Base-by-base conservation (phyloP, 768 basidiomycete genomes). In the Chalciporus piperatus region DNA sequence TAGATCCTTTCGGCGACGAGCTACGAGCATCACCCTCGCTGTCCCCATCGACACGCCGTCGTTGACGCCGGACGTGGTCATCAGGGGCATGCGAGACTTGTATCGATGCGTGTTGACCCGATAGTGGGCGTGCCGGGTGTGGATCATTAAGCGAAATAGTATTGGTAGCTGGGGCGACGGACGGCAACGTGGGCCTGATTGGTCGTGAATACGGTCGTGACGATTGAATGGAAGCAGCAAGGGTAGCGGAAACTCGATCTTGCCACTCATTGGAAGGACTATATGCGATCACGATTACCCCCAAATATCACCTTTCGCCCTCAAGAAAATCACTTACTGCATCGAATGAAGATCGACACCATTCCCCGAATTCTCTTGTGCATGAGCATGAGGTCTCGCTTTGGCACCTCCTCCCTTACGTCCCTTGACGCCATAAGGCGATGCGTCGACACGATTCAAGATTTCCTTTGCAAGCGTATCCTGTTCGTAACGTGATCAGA, bases 221-320 rank as follows among this genome's bases (percentile, higher is more conserved):
- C 2, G 27, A 45, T 35, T 47, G 61, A 28, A 68, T 46, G 7
- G 64, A 62, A 28, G 59, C 48, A 32, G 56, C 48, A 13, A 69
- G 61, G 4, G 59, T 19, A 22, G 61, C 7, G 11, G 56, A 70
- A 3, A 92, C 83, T 41, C 74, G 73, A 59, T 89, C 87, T 67
- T 92, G 90, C 89, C 89, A 92, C 68, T 92, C 88, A 56, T 83
- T 84, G 20, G 87, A 86, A 16, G 89, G 88, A 57, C 87, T 90
- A 45, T 16, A 32, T 5, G 38, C 54, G 52, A 52, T 47, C 25
- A 56, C 12, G n/a, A 45, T 50, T 52, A 47, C 16, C n/a, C 13
- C 50, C 16, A 37, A 35, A 17, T 44, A 23, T 33, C 16, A 7
- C 28, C 25, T 8, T 5, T 11, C 6, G 12, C 9, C 6, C 45